phyloP scores from a whole-genome alignment of 805 yeast genomes.

The Ogataea corticis region DNA sequence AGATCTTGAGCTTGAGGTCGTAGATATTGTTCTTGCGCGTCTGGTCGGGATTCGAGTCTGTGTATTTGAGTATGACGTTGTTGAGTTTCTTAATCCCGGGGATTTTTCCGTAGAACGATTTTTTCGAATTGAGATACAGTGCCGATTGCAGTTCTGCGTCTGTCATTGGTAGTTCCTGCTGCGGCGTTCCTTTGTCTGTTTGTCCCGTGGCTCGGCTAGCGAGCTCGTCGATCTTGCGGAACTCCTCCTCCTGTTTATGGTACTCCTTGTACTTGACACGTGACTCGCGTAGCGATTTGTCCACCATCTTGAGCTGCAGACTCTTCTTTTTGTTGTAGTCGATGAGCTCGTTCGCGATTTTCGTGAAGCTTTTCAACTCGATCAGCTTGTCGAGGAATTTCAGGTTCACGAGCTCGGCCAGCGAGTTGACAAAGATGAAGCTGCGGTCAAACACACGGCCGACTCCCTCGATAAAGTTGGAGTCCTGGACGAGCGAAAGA shows the following conservation, averaged over 20 bases:
- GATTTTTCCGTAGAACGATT: conserved; percentile 33
- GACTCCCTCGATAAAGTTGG: conserved; percentile 60
- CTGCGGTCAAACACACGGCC: conserved; percentile 85
- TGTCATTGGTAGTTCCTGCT: conserved; percentile 31
- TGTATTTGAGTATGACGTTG: conserved; percentile 35
- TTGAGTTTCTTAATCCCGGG: conserved; percentile 39
- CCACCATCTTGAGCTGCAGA: conserved; percentile 33
- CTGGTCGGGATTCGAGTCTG: conserved; percentile 37
- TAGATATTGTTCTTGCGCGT: conserved; percentile 34
- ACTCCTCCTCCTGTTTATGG: conserved; percentile 33
- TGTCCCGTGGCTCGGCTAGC: conserved; percentile 28
- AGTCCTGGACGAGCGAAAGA: conserved; percentile 50
- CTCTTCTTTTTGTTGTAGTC: conserved; percentile 36
- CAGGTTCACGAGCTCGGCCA: conserved; percentile 33
- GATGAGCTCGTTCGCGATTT: conserved; percentile 32
- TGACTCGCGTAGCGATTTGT: conserved; percentile 27
- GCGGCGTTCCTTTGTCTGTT: conserved; percentile 6
- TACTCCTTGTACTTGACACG: conserved; percentile 27
- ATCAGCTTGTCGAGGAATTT: conserved; percentile 35
- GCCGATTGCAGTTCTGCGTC: conserved; percentile 36
- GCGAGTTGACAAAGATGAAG: conserved; percentile 49
- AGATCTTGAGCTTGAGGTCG: conserved; percentile 31
- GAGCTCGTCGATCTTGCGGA: conserved; percentile 33
- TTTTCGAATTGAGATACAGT: conserved; percentile 29
- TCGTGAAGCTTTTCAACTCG: conserved; percentile 36